A percentile compares a stretch with the other conserved stretches of the same genome.
These are phyloP conservation scores for Volvox africanus DNA, from an alignment of 139 green algal genomes.

Conservation along the genomic window DNA sequence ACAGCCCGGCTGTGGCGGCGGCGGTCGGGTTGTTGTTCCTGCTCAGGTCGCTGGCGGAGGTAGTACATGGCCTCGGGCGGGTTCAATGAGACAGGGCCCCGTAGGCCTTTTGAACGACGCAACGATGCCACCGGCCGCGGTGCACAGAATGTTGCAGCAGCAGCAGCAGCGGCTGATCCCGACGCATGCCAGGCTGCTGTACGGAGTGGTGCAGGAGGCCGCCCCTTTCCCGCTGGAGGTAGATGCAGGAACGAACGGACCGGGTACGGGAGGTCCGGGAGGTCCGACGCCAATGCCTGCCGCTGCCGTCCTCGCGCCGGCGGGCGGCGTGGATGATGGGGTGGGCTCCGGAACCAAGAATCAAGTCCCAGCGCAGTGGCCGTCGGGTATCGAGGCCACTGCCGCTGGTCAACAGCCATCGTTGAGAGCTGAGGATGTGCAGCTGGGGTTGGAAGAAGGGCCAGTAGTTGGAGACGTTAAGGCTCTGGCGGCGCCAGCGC, in stretches of 20 bases:
- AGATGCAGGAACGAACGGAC: background rate
- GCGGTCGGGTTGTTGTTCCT: background rate
- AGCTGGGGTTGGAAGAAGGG: background rate
- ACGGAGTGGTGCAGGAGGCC: background rate
- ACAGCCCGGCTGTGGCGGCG: background rate
- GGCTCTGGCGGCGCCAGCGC: background rate
- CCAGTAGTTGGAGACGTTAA: background rate
- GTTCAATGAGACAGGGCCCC: background rate
- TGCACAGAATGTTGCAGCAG: background rate
- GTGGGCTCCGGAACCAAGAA: too few species aligned
- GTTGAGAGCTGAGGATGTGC: background rate
- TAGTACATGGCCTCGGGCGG: background rate
- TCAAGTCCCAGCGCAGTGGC: background rate
- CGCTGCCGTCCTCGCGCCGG: background rate
- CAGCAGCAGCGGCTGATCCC: background rate
- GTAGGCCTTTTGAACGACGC: background rate
- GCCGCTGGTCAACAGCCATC: background rate
- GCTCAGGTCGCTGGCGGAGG: background rate
- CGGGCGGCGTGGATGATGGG: background rate
- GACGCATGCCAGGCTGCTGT: background rate
- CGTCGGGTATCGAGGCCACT: too few species aligned
- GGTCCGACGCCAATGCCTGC: background rate
- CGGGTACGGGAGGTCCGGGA: too few species aligned
- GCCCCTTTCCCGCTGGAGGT: background rate
- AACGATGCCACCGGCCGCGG: background rate